Conservation (phyloP, 345 rosid species). For the Eucalyptus victrix region DNA sequence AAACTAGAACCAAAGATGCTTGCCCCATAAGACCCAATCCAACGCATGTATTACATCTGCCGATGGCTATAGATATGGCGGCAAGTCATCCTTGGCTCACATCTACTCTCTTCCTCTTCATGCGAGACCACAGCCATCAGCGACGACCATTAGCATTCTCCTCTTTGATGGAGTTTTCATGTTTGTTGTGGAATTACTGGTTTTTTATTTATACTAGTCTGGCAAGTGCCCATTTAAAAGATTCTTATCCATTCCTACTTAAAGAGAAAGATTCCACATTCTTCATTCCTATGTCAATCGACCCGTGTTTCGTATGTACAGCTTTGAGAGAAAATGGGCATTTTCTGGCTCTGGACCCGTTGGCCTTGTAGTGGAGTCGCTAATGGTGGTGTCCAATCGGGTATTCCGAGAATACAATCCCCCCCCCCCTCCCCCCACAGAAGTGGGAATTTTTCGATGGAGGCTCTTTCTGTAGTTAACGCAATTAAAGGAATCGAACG, state of each 20-base stretch:
- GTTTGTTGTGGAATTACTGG: not conserved
- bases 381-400: not conserved
- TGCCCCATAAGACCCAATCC: not conserved
- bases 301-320: not conserved
- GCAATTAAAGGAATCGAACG: not conserved
- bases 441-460: not conserved
- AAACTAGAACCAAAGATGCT: not conserved
- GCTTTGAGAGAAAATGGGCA: not conserved
- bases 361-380: not conserved
- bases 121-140: not conserved
- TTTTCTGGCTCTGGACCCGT: not conserved
- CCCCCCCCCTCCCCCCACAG: not conserved
- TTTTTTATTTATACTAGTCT: not conserved
- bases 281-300: not conserved
- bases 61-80: not conserved
- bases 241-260: not conserved
- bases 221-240: not conserved
- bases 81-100: conserved; percentile 47
- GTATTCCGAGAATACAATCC: not conserved
- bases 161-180: not conserved
- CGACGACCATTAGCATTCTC: not conserved
- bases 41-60: not conserved
- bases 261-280: not conserved
- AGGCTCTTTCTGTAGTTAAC: not conserved
- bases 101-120: conserved; percentile 10